Conservation (phyloP, 257 asterid genomes). For the Fraxinus cuspidata region DNA sequence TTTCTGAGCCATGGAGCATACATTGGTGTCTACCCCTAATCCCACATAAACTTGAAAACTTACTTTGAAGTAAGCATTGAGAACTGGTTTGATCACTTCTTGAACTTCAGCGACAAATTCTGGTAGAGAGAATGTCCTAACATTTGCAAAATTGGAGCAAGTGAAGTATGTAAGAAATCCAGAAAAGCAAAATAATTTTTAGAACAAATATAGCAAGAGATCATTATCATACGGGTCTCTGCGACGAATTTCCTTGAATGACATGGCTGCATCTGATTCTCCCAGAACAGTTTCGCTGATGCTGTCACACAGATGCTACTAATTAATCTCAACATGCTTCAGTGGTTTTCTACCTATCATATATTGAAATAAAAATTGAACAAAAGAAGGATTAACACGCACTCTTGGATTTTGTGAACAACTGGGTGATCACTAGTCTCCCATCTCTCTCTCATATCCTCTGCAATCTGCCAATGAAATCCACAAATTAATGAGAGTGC, state of each 20-base stretch:
- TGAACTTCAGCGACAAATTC: conserved; percentile 98
- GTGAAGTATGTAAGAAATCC: background rate
- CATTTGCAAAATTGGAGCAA: conserved; percentile 19
- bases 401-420: conserved; percentile 96
- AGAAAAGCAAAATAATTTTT: background rate
- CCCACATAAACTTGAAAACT: conserved; percentile 28
- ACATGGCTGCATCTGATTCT: conserved; percentile 90
- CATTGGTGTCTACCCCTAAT: background rate
- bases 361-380: background rate
- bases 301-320: conserved; percentile 49
- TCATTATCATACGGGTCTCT: conserved; percentile 77
- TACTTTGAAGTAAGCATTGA: conserved; percentile 85
- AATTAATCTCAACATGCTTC: conserved; percentile 19
- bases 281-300: conserved; percentile 88
- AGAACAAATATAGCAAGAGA: conserved; percentile 3
- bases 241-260: conserved; percentile 91
- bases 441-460: conserved; percentile 92
- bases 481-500: conserved; percentile 20
- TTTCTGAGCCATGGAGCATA: too few relatives aligned
- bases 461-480: conserved; percentile 67
- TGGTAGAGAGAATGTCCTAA: conserved; percentile 83
- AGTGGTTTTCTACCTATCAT: background rate
- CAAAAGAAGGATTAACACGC: conserved; percentile 23
- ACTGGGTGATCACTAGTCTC: conserved; percentile 95
- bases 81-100: conserved; percentile 87